These are phyloP conservation scores for Dissoconium aciculare DNA, from an alignment of 2,329 filamentous ascomycete genomes.

Conservation along the genomic window DNA sequence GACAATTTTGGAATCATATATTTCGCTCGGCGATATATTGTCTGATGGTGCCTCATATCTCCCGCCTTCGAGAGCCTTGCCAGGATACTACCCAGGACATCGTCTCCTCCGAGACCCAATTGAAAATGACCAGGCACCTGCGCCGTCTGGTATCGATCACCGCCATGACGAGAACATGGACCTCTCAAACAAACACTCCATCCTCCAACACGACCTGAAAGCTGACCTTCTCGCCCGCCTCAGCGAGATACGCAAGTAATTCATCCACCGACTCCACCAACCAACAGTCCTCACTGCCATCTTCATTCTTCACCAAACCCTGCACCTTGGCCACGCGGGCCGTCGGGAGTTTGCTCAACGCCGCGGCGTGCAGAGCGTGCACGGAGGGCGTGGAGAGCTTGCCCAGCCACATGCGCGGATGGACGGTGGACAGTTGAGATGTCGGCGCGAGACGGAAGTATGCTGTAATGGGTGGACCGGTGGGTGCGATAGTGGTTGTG, in stretches of 20 bases:
- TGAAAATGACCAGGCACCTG: no score
- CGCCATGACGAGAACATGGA: no score
- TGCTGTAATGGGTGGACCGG: slow-evolving; percentile 34
- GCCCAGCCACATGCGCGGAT: slow-evolving; percentile 47
- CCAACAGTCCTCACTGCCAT: slow-evolving; percentile 47
- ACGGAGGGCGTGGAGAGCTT: slow-evolving; percentile 45
- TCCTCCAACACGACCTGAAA: slow-evolving; percentile 27
- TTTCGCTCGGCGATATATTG: no score
- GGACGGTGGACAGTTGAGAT: slow-evolving; percentile 40
- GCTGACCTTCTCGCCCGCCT: slow-evolving; percentile 45
- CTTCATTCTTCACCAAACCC: slow-evolving; percentile 16
- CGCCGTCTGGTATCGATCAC: no score
- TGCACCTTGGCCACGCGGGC: slow-evolving; percentile 9
- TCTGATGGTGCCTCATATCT: no score
- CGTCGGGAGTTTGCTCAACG: slow-evolving; percentile 39
- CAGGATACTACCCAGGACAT: no score
- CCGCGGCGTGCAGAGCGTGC: slow-evolving; percentile 47
- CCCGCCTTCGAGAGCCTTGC: slow-evolving; percentile 1
- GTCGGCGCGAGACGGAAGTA: slow-evolving; percentile 55
- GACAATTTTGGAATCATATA: no score
- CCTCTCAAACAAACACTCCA: no score
- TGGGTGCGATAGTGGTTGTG: slow-evolving; percentile 7
- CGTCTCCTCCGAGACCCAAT: no score
- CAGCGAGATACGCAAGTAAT: slow-evolving; percentile 51
- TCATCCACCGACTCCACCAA: slow-evolving; percentile 57